Evolutionary conservation across 306 rosid genomes (phyloP).

Genomic region (Trifolium dubium): DNA sequence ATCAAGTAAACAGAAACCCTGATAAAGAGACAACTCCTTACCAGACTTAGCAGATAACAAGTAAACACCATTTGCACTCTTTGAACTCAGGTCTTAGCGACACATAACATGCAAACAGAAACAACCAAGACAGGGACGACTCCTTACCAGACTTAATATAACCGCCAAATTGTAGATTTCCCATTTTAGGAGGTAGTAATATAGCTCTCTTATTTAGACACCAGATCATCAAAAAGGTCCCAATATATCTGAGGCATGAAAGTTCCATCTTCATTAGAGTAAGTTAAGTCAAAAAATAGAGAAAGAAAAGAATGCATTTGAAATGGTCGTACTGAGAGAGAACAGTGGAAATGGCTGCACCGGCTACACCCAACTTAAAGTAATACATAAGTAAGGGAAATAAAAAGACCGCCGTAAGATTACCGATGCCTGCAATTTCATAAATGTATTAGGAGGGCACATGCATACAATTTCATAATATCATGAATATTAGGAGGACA

Average conservation of each 20-base stretch:
- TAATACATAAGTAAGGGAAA: constrained; percentile 81
- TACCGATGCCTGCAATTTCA: constrained; percentile 78
- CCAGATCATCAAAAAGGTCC: constrained; percentile 82
- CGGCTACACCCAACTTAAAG: constrained; percentile 79
- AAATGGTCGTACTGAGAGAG: constrained; percentile 82
- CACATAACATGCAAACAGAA: constrained; percentile 16
- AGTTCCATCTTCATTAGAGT: constrained; percentile 30
- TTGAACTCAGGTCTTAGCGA: constrained; percentile 20
- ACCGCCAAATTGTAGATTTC: constrained; percentile 81
- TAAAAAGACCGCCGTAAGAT: constrained; percentile 73
- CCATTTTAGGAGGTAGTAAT: constrained; percentile 87
- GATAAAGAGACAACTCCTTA: background rate
- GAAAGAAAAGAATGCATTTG: constrained; percentile 36
- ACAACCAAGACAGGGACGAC: constrained; percentile 24
- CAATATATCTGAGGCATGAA: constrained; percentile 69
- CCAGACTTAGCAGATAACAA: background rate
- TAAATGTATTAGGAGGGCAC: constrained; percentile 42
- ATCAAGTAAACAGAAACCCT: constrained; percentile 15
- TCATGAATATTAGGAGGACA: constrained; percentile 45
- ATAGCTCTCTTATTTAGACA: constrained; percentile 69
- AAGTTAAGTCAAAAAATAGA: constrained; percentile 36
- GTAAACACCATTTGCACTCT: constrained; percentile 12
- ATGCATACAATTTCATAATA: background rate
- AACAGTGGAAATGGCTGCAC: constrained; percentile 92
- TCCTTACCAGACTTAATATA: constrained; percentile 82